These are phyloP conservation scores for Cerrena zonata DNA, from an alignment of 1,284 basidiomycete genomes.

Conservation along the genomic window DNA sequence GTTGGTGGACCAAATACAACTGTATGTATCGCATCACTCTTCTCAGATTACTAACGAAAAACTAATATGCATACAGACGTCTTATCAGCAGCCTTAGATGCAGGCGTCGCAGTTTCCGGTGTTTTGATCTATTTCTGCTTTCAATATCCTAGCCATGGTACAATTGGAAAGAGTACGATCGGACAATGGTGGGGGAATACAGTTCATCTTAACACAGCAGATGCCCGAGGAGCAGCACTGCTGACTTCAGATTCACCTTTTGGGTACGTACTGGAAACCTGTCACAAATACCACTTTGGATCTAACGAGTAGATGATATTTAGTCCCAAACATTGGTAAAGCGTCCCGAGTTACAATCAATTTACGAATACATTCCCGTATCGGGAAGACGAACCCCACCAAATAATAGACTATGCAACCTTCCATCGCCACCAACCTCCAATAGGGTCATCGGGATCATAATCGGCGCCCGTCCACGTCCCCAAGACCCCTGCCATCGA, in stretches of 20 bases:
- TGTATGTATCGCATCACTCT: conserved; percentile 24
- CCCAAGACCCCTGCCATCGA: conserved; percentile 4
- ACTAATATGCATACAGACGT: conserved; percentile 30
- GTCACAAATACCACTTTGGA: too few species aligned
- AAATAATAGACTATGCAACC: too few species aligned
- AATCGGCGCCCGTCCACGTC: background rate
- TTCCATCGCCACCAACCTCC: conserved; percentile 9
- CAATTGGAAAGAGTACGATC: conserved; percentile 50
- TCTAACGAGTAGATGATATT: too few species aligned
- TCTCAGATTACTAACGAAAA: background rate
- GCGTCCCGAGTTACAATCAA: too few species aligned
- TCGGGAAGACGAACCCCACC: too few species aligned
- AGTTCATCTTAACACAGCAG: conserved; percentile 40
- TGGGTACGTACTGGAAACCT: too few species aligned
- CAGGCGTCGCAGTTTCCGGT: conserved; percentile 51
- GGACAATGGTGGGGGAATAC: conserved; percentile 71
- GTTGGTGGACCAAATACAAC: conserved; percentile 52
- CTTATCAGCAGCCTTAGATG: conserved; percentile 53
- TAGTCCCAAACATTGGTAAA: too few species aligned
- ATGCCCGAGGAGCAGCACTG: conserved; percentile 29
- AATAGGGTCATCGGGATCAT: background rate
- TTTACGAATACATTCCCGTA: too few species aligned
- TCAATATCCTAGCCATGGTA: conserved; percentile 57
- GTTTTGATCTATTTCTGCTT: conserved; percentile 63
- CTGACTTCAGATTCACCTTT: too few species aligned